phyloP scores from a whole-genome alignment of 2,329 filamentous ascomycete genomes.

The Dactylellina sp. region DNA sequence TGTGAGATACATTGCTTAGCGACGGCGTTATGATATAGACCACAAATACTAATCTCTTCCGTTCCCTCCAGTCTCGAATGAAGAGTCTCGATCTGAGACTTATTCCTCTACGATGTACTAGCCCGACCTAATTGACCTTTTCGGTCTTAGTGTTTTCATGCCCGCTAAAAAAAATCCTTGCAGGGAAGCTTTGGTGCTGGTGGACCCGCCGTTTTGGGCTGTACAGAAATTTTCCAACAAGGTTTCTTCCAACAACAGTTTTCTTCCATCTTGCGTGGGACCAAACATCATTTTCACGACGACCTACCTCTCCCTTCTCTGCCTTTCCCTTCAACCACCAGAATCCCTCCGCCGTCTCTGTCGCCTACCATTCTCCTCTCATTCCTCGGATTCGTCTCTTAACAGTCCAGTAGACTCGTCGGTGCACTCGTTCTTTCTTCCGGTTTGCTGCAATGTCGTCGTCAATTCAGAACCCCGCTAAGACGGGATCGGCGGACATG shows the following conservation, averaged over 20 bases:
- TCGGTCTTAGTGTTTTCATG: constrained; percentile 24
- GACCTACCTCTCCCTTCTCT: background rate
- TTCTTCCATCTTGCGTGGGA: constrained; percentile 12
- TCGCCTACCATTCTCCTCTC: background rate
- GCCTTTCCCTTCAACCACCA: constrained; percentile 17
- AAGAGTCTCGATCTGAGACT: too few relatives aligned
- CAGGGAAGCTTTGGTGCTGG: background rate
- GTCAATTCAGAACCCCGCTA: constrained; percentile 66
- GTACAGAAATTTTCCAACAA: constrained; percentile 55
- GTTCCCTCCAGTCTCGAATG: constrained; percentile 9
- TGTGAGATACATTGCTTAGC: constrained; percentile 42
- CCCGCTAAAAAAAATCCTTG: background rate
- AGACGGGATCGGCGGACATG: constrained; percentile 67
- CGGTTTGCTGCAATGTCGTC: constrained; percentile 23
- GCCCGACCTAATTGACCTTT: constrained; percentile 18
- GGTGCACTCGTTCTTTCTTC: constrained; percentile 3
- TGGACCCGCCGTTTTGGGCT: constrained; percentile 45
- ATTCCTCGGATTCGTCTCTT: background rate
- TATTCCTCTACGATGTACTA: too few relatives aligned
- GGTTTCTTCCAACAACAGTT: constrained; percentile 45
- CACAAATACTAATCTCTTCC: constrained; percentile 10
- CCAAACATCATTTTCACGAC: constrained; percentile 29
- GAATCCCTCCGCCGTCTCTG: background rate
- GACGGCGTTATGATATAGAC: constrained; percentile 49
- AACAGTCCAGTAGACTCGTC: background rate